Conservation (phyloP, 208 protist species). For the Histomonas meleagridis region DNA sequence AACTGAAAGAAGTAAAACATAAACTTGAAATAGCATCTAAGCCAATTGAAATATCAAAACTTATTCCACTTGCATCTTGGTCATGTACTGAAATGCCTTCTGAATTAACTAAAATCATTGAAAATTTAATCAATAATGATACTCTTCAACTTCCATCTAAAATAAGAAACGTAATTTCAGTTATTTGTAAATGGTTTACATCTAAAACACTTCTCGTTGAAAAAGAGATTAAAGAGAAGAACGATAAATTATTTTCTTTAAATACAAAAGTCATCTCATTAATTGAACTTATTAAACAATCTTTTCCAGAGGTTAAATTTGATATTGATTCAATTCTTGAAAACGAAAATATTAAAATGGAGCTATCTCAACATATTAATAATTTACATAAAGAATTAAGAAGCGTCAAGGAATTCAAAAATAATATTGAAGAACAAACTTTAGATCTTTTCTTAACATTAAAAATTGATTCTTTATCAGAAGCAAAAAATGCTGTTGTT, state of each 20-base stretch:
- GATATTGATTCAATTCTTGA: not conserved
- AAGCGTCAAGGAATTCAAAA: not conserved
- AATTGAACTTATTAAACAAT: not conserved
- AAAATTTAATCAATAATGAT: not conserved
- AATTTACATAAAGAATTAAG: not conserved
- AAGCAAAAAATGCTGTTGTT: not conserved
- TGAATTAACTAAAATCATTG: not conserved
- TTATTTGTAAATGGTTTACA: not conserved
- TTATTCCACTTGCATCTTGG: constrained; percentile 10
- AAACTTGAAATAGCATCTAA: not conserved
- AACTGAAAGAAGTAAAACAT: not conserved
- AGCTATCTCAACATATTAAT: not conserved
- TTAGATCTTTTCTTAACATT: not conserved
- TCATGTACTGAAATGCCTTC: not conserved
- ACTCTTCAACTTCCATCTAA: not conserved
- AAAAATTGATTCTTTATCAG: not conserved
- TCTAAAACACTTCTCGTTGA: not conserved
- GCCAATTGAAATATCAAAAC: not conserved
- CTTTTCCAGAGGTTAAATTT: not conserved
- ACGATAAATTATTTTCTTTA: not conserved
- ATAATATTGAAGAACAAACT: not conserved
- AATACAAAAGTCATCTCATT: not conserved
- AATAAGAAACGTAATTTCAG: not conserved
- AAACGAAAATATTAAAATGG: not conserved
- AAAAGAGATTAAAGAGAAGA: not conserved